A percentile compares a stretch with the other conserved stretches of the same genome.
These are phyloP conservation scores for Pythium insidiosum DNA, from an alignment of 352 stramenopile genomes.

Conservation along the genomic window DNA sequence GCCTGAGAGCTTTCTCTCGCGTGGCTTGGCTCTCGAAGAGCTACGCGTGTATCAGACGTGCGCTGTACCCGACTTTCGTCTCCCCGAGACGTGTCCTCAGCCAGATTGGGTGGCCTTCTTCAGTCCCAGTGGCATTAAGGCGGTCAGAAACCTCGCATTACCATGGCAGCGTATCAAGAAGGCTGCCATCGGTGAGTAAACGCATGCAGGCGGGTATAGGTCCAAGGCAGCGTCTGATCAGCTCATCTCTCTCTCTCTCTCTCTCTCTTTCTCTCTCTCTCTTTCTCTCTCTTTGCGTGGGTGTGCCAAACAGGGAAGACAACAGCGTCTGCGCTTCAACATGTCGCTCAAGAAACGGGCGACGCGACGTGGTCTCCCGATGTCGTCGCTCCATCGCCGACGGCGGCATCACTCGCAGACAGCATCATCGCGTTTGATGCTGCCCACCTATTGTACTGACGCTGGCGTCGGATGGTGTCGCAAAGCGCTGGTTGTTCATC, in stretches of 20 bases:
- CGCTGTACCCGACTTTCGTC: constrained; percentile 27
- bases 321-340: constrained; percentile 41
- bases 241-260: no score
- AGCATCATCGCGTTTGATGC: constrained; percentile 43
- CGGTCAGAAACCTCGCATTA: constrained; percentile 26
- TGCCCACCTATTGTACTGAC: no score
- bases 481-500: no score
- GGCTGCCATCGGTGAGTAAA: constrained; percentile 67
- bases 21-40: constrained; percentile 39
- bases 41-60: constrained; percentile 60
- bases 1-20: constrained; percentile 47
- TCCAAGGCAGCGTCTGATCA: no score
- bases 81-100: constrained; percentile 24
- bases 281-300: no score
- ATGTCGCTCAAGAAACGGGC: constrained; percentile 27
- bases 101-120: constrained; percentile 77
- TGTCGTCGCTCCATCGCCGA: constrained; percentile 48
- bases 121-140: constrained; percentile 70
- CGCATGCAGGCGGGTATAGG: no score
- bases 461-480: no score
- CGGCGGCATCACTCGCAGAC: constrained; percentile 33
- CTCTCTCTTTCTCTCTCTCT: no score
- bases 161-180: constrained; percentile 61
- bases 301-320: constrained; percentile 78
- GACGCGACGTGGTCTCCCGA: constrained; percentile 38